Percentiles rank a stretch among this genome's conserved stretches.
Evolutionary conservation across 192 early-diverging fungal species (phyloP).

Genomic region (Backusella mclennaniae): DNA sequence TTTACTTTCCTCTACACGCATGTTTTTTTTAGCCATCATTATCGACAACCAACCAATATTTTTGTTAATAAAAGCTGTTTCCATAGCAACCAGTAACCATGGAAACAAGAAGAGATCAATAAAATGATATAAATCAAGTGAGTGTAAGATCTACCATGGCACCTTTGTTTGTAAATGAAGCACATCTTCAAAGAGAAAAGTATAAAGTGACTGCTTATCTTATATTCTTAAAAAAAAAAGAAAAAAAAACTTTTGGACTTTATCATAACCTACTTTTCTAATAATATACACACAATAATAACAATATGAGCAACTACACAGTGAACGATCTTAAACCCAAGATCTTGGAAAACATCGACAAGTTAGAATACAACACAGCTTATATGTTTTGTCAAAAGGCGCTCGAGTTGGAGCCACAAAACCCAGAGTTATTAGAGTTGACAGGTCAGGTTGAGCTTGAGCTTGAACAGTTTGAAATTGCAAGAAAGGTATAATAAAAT

Average conservation of each 20-base stretch:
- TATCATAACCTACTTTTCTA: neutral
- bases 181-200: neutral
- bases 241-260: neutral
- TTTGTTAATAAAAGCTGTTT: too few relatives aligned
- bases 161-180: neutral
- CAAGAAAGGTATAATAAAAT: slow-evolving; percentile 48
- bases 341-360: slow-evolving; percentile 69
- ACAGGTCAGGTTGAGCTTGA: slow-evolving; percentile 81
- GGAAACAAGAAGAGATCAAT: neutral
- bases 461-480: slow-evolving; percentile 61
- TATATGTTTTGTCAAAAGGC: slow-evolving; percentile 68
- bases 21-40: neutral
- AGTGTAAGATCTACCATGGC: neutral
- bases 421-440: slow-evolving; percentile 61
- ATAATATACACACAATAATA: neutral
- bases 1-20: neutral
- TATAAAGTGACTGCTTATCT: neutral
- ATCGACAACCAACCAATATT: neutral
- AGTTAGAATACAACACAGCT: slow-evolving; percentile 73
- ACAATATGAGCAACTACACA: slow-evolving; percentile 37
- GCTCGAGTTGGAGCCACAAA: slow-evolving; percentile 55
- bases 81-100: too few relatives aligned
- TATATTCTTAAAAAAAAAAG: neutral
- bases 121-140: neutral
- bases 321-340: slow-evolving; percentile 60